phyloP scores from a whole-genome alignment of 345 rosid species.

The Brassica rapa region DNA sequence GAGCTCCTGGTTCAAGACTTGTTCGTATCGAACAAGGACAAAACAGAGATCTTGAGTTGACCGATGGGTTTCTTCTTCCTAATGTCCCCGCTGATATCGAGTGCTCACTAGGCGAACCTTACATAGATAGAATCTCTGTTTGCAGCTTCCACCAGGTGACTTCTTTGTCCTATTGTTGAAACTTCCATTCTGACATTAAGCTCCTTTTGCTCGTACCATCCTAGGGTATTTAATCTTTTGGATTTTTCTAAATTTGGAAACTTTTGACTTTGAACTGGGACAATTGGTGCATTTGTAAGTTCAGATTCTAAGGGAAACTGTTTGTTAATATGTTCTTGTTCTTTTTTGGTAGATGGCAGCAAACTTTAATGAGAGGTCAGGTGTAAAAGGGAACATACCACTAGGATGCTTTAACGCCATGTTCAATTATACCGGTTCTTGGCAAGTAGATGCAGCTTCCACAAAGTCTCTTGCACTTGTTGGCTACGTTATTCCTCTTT shows the following conservation, averaged over 20 bases:
- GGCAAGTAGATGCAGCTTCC: conserved; percentile 92
- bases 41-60: conserved; percentile 57
- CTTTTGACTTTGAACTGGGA: not conserved
- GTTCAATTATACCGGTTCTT: conserved; percentile 94
- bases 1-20: conserved; percentile 86
- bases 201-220: not conserved
- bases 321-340: not conserved
- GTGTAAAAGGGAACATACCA: conserved; percentile 73
- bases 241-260: not conserved
- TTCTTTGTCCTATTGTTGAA: not conserved
- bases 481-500: conserved; percentile 76
- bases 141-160: conserved; percentile 77
- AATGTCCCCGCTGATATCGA: conserved; percentile 68
- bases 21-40: conserved; percentile 67
- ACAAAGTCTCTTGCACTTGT: conserved; percentile 93
- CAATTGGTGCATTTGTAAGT: not conserved
- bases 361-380: conserved; percentile 67
- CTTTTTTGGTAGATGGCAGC: conserved; percentile 63
- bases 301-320: not conserved
- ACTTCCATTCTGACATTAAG: not conserved
- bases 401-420: conserved; percentile 95
- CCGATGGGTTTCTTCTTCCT: conserved; percentile 57
- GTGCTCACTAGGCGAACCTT: conserved; percentile 47
- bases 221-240: not conserved
- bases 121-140: conserved; percentile 59